phyloP scores from a whole-genome alignment of 371 early-diverging fungal genomes.

The Lichtheimia ornata region DNA sequence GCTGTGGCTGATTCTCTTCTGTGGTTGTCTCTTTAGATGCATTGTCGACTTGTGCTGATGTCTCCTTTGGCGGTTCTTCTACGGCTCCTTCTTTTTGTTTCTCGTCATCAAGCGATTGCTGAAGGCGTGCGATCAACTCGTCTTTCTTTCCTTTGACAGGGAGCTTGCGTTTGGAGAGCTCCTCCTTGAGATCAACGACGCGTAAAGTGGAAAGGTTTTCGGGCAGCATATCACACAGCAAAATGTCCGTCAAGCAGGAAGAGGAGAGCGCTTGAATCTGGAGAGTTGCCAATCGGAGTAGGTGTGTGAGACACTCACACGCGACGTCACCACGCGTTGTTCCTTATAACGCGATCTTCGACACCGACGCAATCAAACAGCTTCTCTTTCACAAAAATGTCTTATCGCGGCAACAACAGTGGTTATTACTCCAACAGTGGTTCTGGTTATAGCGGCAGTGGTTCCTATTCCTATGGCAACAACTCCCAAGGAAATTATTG shows the following conservation, averaged over 20 bases:
- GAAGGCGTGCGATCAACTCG: constrained; percentile 67
- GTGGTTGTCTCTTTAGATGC: background rate
- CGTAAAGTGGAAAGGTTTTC: constrained; percentile 28
- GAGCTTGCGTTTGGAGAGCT: constrained; percentile 59
- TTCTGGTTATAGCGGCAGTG: too few relatives aligned
- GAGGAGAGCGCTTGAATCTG: too few relatives aligned
- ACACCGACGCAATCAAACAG: too few relatives aligned
- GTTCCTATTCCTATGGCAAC: background rate
- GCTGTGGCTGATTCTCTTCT: background rate
- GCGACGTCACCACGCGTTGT: too few relatives aligned
- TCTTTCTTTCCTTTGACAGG: constrained; percentile 74
- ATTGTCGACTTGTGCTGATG: background rate
- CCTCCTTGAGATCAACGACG: constrained; percentile 70
- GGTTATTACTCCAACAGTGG: too few relatives aligned
- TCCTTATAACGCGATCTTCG: too few relatives aligned
- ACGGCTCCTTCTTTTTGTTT: constrained; percentile 12
- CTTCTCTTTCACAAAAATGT: too few relatives aligned
- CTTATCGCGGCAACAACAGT: too few relatives aligned
- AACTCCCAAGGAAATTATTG: constrained; percentile 3
- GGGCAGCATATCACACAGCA: constrained; percentile 10
- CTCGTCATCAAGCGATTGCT: constrained; percentile 50
- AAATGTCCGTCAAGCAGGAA: too few relatives aligned
- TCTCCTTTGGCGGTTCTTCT: background rate
- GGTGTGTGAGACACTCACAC: too few relatives aligned
- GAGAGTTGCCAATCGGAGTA: too few relatives aligned